Conservation (phyloP, 441 rosid genomes). For the Biscutella laevigata region DNA sequence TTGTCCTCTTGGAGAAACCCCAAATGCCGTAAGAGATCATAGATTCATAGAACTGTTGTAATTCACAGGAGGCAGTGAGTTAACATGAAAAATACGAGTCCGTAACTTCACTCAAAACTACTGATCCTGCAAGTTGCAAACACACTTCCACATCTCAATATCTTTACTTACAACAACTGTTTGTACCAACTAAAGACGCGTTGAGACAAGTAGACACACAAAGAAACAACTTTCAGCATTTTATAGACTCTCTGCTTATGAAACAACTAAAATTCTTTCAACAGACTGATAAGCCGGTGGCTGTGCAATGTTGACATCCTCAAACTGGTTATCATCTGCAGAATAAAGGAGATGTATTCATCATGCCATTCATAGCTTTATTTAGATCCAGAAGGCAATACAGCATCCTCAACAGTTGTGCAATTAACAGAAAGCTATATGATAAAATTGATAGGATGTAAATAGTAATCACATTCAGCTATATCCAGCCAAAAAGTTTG, state of each 20-base stretch:
- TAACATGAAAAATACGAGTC: background rate
- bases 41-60: too few relatives aligned
- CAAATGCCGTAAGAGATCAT: too few relatives aligned
- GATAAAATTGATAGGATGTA: background rate
- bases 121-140: conserved; percentile 12
- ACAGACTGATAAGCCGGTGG: conserved; percentile 59
- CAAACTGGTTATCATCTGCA: conserved; percentile 73
- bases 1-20: too few relatives aligned
- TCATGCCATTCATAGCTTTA: background rate
- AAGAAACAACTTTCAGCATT: background rate
- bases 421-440: background rate
- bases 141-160: conserved; percentile 19
- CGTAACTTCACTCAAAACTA: background rate
- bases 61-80: too few relatives aligned
- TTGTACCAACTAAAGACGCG: too few relatives aligned
- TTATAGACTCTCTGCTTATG: background rate
- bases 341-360: background rate
- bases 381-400: background rate
- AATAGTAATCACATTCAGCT: conserved; percentile 5
- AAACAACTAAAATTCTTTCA: too few relatives aligned
- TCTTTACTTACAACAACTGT: conserved; percentile 28
- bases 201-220: too few relatives aligned
- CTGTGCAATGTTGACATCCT: conserved; percentile 56
- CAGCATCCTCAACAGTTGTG: background rate
- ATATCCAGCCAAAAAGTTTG: background rate